Percentiles rank a stretch among this genome's conserved stretches.
Evolutionary conservation across 106 monocot species (phyloP).

Genomic region (Apostasia shenzhenica): DNA sequence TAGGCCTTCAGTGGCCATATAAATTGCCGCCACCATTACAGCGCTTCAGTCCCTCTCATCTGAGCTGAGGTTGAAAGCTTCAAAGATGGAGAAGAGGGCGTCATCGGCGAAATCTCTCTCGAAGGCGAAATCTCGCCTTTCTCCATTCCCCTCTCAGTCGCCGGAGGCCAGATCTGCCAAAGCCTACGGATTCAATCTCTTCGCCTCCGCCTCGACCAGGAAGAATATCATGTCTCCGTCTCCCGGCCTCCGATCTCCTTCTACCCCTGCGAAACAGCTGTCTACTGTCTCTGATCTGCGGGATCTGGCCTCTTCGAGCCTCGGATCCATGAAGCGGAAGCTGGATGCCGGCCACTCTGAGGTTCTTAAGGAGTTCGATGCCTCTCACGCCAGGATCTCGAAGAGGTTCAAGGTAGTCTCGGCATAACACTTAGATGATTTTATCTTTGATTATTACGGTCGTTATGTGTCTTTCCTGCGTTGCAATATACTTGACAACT

Average conservation of each 20-base stretch:
- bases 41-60: no score
- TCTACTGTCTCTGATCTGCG: constrained; percentile 15
- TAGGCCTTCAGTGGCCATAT: no score
- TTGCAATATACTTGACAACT: no score
- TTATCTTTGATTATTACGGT: no score
- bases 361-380: constrained; percentile 18
- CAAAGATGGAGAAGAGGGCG: constrained; percentile 13
- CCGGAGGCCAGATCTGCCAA: neutral
- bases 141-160: constrained; percentile 11
- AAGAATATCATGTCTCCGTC: neutral
- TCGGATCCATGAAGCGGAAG: constrained; percentile 8
- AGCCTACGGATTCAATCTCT: constrained; percentile 7
- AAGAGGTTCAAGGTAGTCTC: constrained; percentile 20
- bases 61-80: no score
- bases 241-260: constrained; percentile 10
- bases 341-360: constrained; percentile 12
- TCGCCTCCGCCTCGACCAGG: neutral
- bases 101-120: constrained; percentile 10
- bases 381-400: constrained; percentile 14
- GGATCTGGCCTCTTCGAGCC: constrained; percentile 11
- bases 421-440: no score
- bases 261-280: neutral
- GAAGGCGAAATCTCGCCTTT: constrained; percentile 13
- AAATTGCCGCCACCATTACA: no score
- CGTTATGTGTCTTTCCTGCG: no score